Evolutionary conservation across 768 basidiomycete species (phyloP).

Genomic region (Royoungia palumana): DNA sequence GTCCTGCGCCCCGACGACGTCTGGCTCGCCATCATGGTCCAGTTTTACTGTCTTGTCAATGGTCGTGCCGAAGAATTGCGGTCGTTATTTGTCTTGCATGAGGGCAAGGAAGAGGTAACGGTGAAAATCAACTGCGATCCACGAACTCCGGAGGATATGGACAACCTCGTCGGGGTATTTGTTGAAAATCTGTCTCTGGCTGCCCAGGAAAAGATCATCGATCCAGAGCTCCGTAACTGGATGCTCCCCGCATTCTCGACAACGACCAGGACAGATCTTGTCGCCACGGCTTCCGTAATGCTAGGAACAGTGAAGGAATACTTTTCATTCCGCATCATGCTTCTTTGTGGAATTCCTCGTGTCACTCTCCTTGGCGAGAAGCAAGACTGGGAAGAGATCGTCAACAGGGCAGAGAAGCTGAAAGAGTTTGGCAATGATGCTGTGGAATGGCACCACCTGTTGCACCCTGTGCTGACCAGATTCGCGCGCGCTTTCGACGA

Average conservation of each 20-base stretch:
- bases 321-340: slow-evolving; percentile 33
- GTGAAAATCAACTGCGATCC: slow-evolving; percentile 18
- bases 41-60: slow-evolving; percentile 41
- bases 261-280: slow-evolving; percentile 38
- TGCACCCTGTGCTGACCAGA: slow-evolving; percentile 37
- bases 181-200: slow-evolving; percentile 22
- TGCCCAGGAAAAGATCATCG: slow-evolving; percentile 18
- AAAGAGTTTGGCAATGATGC: slow-evolving; percentile 35
- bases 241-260: slow-evolving; percentile 44
- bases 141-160: slow-evolving; percentile 25
- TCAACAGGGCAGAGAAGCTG: slow-evolving; percentile 37
- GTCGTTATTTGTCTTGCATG: slow-evolving; percentile 27
- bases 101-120: slow-evolving; percentile 25
- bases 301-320: slow-evolving; percentile 44
- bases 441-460: slow-evolving; percentile 38
- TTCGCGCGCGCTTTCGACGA: slow-evolving; percentile 38
- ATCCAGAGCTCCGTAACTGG: slow-evolving; percentile 36
- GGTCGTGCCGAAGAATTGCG: slow-evolving; percentile 35
- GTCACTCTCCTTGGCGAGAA: slow-evolving; percentile 43
- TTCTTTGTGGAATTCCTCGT: slow-evolving; percentile 41
- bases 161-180: slow-evolving; percentile 31
- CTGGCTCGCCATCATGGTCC: slow-evolving; percentile 37
- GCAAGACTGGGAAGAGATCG: slow-evolving; percentile 38
- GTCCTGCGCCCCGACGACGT: slow-evolving; percentile 49
- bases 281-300: slow-evolving; percentile 38